Base-by-base conservation (phyloP, 805 yeast genomes). In the Diddensiella santjacobensis region DNA sequence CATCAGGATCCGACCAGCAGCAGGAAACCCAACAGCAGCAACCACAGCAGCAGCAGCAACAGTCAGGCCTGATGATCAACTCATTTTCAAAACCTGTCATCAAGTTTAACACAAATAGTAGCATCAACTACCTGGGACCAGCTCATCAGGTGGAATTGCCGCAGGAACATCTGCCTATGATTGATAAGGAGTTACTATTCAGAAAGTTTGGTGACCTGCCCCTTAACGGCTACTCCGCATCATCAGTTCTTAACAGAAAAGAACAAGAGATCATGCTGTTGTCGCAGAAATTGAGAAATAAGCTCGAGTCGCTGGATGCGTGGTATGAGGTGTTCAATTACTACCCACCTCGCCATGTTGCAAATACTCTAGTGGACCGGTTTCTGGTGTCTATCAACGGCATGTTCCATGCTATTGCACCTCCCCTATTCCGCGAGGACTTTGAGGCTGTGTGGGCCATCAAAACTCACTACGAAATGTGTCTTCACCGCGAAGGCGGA, bases 331-430 rank as follows among this genome's bases (percentile, higher is more conserved):
- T 51, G 3, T 37, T 53, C 15, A 41, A 46, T 2, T 52, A 51
- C 22, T 49, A 55, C 13, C 61, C 59, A 24, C 55, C 52, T 3
- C 45, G 58, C n/a, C 49, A 44, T 23, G 30, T 59, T 3, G 51
- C 58, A 24, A 57, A 57, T 20, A 51, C 54, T 22, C 40, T 58
- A 11, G 41, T 56, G 24, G 52, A 49, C 30, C 41, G 58, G 18
- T 59, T 51, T 45, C 37, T 58, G 20, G 42, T 39, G 15, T 42
- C 52, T 1, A 46, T 54, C 22, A 60, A 60, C 41, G 22, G 49
- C 29, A 33, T 58, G 18, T 55, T 47, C 41, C 57, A 57, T n/a
- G 48, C 51, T 6, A 42, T 53, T 3, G 49, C 52, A 20, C 56
- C 60, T 2, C 45, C 50, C 2, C 40, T 50, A 40, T 49, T 49